Evolutionary conservation across 805 yeast species (phyloP).

Genomic region (Myxozyma kluyveri): DNA sequence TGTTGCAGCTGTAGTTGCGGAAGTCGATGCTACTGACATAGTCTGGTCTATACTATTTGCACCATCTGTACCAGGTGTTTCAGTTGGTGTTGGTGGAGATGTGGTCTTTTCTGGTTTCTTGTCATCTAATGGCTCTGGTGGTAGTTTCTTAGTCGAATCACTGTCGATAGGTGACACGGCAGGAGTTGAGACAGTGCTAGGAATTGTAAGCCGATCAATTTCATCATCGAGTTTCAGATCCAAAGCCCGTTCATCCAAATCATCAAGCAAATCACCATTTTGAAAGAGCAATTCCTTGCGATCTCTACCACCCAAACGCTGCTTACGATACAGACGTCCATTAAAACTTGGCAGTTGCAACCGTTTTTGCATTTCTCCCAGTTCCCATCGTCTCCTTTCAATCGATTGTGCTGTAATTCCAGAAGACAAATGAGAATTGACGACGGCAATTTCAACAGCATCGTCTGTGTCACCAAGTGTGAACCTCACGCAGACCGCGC

Average conservation of each 20-base stretch:
- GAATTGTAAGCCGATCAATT: conserved; percentile 3
- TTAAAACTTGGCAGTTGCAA: conserved; percentile 33
- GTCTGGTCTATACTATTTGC: conserved; percentile 11
- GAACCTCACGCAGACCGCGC: conserved; percentile 51
- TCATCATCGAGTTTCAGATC: conserved; percentile 30
- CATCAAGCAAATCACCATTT: conserved; percentile 32
- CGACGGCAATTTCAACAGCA: conserved; percentile 37
- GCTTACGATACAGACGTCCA: conserved; percentile 22
- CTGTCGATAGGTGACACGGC: conserved; percentile 1
- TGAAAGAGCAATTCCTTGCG: conserved; percentile 33
- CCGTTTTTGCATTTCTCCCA: conserved; percentile 42
- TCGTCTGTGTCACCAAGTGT: conserved; percentile 41
- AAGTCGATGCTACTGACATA: conserved; percentile 6
- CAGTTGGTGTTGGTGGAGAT: not conserved
- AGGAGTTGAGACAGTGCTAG: not conserved
- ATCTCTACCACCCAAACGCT: conserved; percentile 21
- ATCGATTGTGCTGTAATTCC: conserved; percentile 45
- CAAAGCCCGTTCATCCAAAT: conserved; percentile 34
- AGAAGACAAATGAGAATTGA: conserved; percentile 56
- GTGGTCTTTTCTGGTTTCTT: not conserved
- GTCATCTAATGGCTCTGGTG: conserved; percentile 10
- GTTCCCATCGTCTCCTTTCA: conserved; percentile 47
- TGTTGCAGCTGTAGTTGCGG: conserved; percentile 20
- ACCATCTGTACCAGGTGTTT: not conserved
- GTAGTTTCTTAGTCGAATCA: too few species aligned